A percentile compares a stretch with the other conserved stretches of the same genome.
Conservation (phyloP, 768 basidiomycete species). For the Tulasnella sp. region DNA sequence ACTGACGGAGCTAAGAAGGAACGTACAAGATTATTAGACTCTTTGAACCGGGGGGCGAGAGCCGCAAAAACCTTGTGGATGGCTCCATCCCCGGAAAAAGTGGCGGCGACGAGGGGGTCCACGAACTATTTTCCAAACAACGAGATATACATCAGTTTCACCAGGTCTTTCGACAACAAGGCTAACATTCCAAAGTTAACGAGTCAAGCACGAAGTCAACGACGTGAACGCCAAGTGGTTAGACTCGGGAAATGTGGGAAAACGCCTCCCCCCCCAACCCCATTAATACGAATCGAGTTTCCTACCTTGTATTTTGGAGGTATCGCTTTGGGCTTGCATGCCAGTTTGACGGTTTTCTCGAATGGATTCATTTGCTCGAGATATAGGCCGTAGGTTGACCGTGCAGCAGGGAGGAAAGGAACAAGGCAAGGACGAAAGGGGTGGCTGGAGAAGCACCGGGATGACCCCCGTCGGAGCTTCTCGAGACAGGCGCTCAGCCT, state of each 20-base stretch:
- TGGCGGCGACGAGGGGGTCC: slow-evolving; percentile 92
- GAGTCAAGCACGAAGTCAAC: background rate
- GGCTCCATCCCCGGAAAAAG: slow-evolving; percentile 93
- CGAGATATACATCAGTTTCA: background rate
- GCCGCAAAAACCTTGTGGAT: slow-evolving; percentile 91
- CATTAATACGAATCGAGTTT: no score
- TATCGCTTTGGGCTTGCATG: slow-evolving; percentile 95
- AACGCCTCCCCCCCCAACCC: no score
- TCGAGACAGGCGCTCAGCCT: no score
- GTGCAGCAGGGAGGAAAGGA: background rate
- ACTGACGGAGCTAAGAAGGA: slow-evolving; percentile 27
- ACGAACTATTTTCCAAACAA: slow-evolving; percentile 61
- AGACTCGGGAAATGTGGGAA: slow-evolving; percentile 13
- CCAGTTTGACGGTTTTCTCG: slow-evolving; percentile 81
- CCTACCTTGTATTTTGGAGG: slow-evolving; percentile 91
- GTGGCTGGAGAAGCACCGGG: slow-evolving; percentile 10
- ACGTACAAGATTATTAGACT: slow-evolving; percentile 85
- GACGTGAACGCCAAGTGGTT: background rate
- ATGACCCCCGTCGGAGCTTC: no score
- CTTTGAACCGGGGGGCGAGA: slow-evolving; percentile 74
- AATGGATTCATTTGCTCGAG: slow-evolving; percentile 31
- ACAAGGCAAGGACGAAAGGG: background rate
- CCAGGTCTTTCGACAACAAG: background rate
- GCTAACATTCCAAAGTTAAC: background rate
- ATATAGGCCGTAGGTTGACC: background rate